Evolutionary conservation across 2,329 filamentous ascomycete genomes (phyloP).

Genomic region (Aureobasidium sp.): DNA sequence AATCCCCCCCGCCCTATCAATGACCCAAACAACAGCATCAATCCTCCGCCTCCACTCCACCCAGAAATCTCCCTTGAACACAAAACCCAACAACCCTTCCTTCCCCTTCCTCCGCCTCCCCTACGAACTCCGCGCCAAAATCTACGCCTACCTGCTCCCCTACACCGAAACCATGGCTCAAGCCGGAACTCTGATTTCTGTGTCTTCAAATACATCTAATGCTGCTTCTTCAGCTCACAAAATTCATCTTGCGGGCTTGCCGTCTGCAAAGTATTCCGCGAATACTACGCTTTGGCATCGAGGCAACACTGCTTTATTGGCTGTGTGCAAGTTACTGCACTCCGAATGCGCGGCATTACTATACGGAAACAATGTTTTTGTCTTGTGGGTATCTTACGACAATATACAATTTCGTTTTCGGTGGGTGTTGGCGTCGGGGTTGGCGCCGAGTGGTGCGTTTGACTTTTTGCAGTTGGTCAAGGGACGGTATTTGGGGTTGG

Average conservation of each 20-base stretch:
- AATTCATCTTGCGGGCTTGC: background rate
- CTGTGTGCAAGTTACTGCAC: conserved; percentile 36
- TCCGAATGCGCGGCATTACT: conserved; percentile 39
- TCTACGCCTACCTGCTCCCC: conserved; percentile 38
- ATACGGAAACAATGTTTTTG: conserved; percentile 42
- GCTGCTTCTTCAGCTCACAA: background rate
- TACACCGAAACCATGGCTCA: conserved; percentile 26
- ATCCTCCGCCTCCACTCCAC: background rate
- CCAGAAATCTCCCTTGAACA: conserved; percentile 14
- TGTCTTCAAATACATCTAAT: background rate
- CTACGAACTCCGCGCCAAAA: conserved; percentile 38
- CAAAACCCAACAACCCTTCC: conserved; percentile 14
- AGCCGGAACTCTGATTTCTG: background rate
- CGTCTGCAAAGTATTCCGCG: background rate
- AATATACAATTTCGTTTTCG: conserved; percentile 39
- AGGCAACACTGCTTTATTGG: conserved; percentile 35
- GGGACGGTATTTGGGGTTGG: conserved; percentile 33
- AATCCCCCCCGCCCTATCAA: background rate
- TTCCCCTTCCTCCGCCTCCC: conserved; percentile 34
- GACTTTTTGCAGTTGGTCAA: conserved; percentile 37
- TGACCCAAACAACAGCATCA: background rate
- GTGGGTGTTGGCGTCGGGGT: conserved; percentile 34
- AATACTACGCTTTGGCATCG: conserved; percentile 34
- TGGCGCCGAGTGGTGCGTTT: conserved; percentile 35
- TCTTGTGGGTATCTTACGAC: conserved; percentile 39